phyloP scores from a whole-genome alignment of 1,284 basidiomycete genomes.

The Schizophyllum amplum region DNA sequence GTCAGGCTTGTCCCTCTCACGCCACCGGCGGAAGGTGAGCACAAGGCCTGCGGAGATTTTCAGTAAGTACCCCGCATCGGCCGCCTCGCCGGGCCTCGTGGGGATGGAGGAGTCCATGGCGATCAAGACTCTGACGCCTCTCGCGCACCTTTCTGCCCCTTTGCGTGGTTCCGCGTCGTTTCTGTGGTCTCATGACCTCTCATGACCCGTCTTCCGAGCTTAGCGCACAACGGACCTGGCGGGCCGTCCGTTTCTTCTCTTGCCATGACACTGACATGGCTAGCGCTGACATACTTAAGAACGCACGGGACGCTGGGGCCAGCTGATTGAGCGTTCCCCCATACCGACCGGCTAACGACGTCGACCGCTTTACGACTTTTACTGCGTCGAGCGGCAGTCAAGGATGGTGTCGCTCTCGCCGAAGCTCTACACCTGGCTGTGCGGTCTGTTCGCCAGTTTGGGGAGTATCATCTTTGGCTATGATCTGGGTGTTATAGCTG shows the following conservation, averaged over 20 bases:
- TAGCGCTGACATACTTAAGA: background rate
- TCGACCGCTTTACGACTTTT: background rate
- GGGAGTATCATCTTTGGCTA: constrained; percentile 41
- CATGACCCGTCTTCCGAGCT: too few relatives aligned
- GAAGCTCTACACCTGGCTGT: constrained; percentile 54
- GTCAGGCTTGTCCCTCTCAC: too few relatives aligned
- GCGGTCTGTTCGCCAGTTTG: constrained; percentile 47
- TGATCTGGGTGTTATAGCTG: constrained; percentile 34
- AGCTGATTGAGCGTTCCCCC: background rate
- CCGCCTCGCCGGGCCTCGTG: too few relatives aligned
- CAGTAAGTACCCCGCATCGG: background rate
- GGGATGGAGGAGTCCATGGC: background rate
- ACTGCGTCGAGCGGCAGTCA: background rate
- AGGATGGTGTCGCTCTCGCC: constrained; percentile 25
- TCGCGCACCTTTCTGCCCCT: background rate
- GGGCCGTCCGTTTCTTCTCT: background rate
- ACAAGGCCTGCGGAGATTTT: too few relatives aligned
- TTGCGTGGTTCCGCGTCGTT: too few relatives aligned
- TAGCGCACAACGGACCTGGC: background rate
- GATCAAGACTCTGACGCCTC: background rate
- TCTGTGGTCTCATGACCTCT: background rate
- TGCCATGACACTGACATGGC: background rate
- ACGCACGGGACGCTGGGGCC: too few relatives aligned
- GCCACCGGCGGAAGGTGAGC: too few relatives aligned
- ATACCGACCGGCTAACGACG: background rate